Evolutionary conservation across 352 stramenopile species (phyloP).

Genomic region (Phytophthora constricta): DNA sequence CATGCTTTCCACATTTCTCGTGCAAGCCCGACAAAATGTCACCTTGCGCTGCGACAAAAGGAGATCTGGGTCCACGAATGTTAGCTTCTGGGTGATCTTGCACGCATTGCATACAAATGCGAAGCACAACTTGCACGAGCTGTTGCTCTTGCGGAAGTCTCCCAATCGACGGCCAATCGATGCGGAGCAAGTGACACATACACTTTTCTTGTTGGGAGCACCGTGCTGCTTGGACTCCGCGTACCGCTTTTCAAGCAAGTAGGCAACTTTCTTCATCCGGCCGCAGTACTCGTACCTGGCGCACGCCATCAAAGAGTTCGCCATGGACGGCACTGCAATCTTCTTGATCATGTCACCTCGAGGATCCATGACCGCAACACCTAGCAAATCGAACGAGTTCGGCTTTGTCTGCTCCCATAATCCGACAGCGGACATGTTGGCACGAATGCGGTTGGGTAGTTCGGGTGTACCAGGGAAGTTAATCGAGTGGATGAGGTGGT

Average conservation of each 20-base stretch:
- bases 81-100: neutral
- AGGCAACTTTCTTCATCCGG: neutral
- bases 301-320: neutral
- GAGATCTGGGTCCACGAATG: neutral
- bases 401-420: constrained; percentile 18
- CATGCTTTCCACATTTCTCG: neutral
- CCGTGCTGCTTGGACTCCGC: neutral
- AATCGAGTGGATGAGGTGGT: constrained; percentile 37
- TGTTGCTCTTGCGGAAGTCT: neutral
- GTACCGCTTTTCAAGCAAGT: neutral
- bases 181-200: neutral
- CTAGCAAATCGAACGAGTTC: constrained; percentile 19
- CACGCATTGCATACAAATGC: neutral
- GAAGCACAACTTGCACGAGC: neutral
- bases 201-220: neutral
- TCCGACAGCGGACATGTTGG: constrained; percentile 25
- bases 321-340: constrained; percentile 4
- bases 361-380: constrained; percentile 12
- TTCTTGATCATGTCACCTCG: constrained; percentile 7
- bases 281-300: neutral
- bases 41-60: constrained; percentile 2
- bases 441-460: constrained; percentile 16
- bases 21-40: neutral
- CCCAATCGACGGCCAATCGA: neutral
- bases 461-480: constrained; percentile 10